Evolutionary conservation across 2,329 filamentous ascomycete species (phyloP), one percentile per base, ranked within the genome.

Genomic region (Myriosclerotinia curreyana): DNA sequence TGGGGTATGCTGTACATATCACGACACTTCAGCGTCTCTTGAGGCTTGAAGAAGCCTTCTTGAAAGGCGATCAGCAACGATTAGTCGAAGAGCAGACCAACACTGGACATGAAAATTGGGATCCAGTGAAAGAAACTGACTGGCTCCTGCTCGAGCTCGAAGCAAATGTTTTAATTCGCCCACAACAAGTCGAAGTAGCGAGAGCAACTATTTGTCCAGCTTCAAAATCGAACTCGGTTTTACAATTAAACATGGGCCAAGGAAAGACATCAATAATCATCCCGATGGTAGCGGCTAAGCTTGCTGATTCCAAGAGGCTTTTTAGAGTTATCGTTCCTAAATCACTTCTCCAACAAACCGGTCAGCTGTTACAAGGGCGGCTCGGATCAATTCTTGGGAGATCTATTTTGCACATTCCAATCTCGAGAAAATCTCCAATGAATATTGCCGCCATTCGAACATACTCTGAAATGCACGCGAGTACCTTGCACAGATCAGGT

Each of bases 91-190:
- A 81, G 66, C 69, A 71, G 2, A n/a, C 62, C 0, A 79, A 82
- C 67, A 7, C 48, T 1, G 78, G 78, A 0, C 79, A 82, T 66
- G 64, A 42, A 0, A 73, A 80, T 36, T 75, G 75, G 50, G 63
- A 68, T 3, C 69, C 75, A 5, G 5, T 36, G 0, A 74, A 83
- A 0, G 73, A 80, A 40, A 78, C 85, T 0, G 87, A 91, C 69
- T 89, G 86, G 83, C 72, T 91, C 0, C 76, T 91, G 0, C 74
- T 91, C 0, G 87, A 91, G 66, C 81, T 91, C 17, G 88, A 91
- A 60, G 78, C 81, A 0, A 80, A 88, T 65, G 73, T 91, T 2
- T 76, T 87, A 36, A 85, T 91, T 60, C 81, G 88, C 0, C 76
- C 79, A 0, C 81, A 83, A 3, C 87, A 91, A 67, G 78, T 87